Conservation (phyloP, 164 flowering plant genomes). For the Magnolia kwangsiensis region DNA sequence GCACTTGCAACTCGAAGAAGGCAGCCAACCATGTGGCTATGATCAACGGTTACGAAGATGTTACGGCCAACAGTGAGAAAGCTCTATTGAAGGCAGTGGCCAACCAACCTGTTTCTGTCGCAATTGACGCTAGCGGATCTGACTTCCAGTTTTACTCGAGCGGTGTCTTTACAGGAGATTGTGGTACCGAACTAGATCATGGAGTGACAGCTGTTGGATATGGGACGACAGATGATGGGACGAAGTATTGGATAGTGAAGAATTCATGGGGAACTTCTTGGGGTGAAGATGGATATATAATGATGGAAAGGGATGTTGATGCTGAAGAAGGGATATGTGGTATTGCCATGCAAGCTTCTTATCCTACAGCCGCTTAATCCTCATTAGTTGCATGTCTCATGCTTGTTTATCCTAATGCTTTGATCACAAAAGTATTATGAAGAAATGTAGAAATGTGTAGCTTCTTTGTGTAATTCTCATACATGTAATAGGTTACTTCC, state of each 20-base stretch:
- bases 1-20: conserved; percentile 16
- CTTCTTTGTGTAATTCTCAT: too few species aligned
- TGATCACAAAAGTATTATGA: too few species aligned
- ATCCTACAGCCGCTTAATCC: conserved; percentile 11
- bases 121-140: conserved; percentile 23
- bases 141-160: conserved; percentile 26
- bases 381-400: too few species aligned
- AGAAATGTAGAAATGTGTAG: too few species aligned
- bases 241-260: conserved; percentile 31
- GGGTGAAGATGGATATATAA: conserved; percentile 31
- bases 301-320: conserved; percentile 23
- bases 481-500: too few species aligned
- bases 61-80: conserved; percentile 20
- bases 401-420: too few species aligned
- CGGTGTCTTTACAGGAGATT: conserved; percentile 23
- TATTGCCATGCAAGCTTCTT: conserved; percentile 24
- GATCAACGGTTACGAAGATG: conserved; percentile 23
- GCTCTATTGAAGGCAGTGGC: conserved; percentile 23
- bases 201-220: conserved; percentile 29
- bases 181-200: conserved; percentile 25
- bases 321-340: conserved; percentile 24
- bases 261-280: conserved; percentile 30
- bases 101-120: conserved; percentile 28
- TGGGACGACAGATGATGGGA: conserved; percentile 19
- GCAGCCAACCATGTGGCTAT: conserved; percentile 9